Base-by-base conservation (phyloP, 1,284 basidiomycete genomes). In the Singerocomus inundabilis region DNA sequence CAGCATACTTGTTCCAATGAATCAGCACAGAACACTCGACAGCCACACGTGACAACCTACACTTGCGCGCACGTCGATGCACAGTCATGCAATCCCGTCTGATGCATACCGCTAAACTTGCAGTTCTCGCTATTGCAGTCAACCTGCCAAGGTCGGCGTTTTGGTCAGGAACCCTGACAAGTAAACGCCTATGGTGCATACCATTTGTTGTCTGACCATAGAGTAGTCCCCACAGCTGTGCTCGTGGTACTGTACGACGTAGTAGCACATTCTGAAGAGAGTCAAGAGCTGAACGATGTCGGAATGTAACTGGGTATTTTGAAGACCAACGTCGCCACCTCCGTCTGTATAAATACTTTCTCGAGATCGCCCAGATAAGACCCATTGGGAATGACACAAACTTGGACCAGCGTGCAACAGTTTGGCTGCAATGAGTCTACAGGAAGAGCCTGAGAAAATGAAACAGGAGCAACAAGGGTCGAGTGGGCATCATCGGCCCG, bases 81-180 rank as follows among this genome's bases (percentile, higher is more conserved):
- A 52, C 79, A 80, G 44, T 71, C 55, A 47, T 79, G 79, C 3
- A 38, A 11, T 13, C 48, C 44, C 1, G 39, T 55, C 6, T 52
- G 59, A 53, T 81, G 79, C 29, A 45, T 55, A 13, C 47, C 21
- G 49, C 78, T 79, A 47, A 71, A 53, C 13, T 56, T 61, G 46
- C 78, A 80, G 11, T 57, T 52, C 37, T 54, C 48, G 3, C 49
- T 51, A 49, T 73, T 70, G 56, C 78, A 81, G 54, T 80, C 77
- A 12, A 80, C 62, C 79, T 81, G 34, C 10, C 34, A 28, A 25
- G 21, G 25, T 41, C 36, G 44, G 16, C 36, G 11, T 18, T 40
- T 37, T 15, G 13, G 36, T 25, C 2, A 7, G 8, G 31, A 21
- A 18, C 24, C 16, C 24, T 30, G 26, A 28, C 44, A 50, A 39